Conservation (phyloP, 805 yeast species). For the Ogataea paraovalis region DNA sequence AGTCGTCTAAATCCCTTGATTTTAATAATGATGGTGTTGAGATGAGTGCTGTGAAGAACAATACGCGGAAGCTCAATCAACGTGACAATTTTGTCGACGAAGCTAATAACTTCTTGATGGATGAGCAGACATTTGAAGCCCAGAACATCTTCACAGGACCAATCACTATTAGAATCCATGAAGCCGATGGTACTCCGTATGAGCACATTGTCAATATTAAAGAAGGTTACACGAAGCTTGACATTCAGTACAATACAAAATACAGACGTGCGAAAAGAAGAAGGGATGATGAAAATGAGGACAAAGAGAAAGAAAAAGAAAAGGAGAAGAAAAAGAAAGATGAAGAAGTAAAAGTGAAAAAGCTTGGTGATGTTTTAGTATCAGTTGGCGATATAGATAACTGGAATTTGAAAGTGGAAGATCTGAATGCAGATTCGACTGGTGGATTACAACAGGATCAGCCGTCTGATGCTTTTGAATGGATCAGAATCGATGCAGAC, state of each 20-base stretch:
- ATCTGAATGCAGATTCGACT: slow-evolving; percentile 51
- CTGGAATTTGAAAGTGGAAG: slow-evolving; percentile 64
- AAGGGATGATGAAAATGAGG: slow-evolving; percentile 44
- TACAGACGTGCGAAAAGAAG: slow-evolving; percentile 76
- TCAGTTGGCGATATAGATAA: slow-evolving; percentile 53
- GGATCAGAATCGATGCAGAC: slow-evolving; percentile 98
- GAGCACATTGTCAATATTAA: slow-evolving; percentile 93
- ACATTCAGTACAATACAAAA: slow-evolving; percentile 92
- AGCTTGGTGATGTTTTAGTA: slow-evolving; percentile 75
- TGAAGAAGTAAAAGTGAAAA: slow-evolving; percentile 33
- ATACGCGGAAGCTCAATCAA: slow-evolving; percentile 18
- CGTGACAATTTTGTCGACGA: slow-evolving; percentile 42
- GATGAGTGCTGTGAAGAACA: slow-evolving; percentile 9
- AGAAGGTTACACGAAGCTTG: slow-evolving; percentile 80
- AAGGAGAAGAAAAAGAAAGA: slow-evolving; percentile 24
- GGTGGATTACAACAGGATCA: slow-evolving; percentile 44
- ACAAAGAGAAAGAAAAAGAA: slow-evolving; percentile 25
- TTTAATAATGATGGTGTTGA: slow-evolving; percentile 17
- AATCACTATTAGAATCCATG: slow-evolving; percentile 94
- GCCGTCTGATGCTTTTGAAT: slow-evolving; percentile 80
- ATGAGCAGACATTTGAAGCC: slow-evolving; percentile 38
- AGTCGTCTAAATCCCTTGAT: slow-evolving; percentile 36
- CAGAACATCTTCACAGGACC: slow-evolving; percentile 81
- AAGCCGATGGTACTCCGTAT: slow-evolving; percentile 97
- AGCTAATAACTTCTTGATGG: slow-evolving; percentile 37